These are phyloP conservation scores for Neofusicoccum sp. DNA, from an alignment of 2,329 filamentous ascomycete species.

Conservation along the genomic window DNA sequence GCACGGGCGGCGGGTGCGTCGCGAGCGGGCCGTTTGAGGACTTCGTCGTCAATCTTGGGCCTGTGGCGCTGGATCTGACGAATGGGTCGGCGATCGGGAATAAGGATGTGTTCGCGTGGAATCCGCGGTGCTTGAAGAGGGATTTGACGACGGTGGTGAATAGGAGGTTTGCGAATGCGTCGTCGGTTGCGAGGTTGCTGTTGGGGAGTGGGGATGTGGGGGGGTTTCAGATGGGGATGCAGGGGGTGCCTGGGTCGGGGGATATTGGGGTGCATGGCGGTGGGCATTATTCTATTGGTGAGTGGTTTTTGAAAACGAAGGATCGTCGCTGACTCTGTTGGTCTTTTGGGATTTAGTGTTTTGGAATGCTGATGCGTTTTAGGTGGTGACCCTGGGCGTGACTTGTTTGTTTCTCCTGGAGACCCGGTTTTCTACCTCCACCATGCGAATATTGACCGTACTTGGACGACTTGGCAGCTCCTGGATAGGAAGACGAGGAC, in stretches of 20 bases:
- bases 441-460: conserved; percentile 52
- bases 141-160: conserved; percentile 36
- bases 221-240: conserved; percentile 42
- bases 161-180: conserved; percentile 28
- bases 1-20: conserved; percentile 59
- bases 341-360: neutral
- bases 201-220: conserved; percentile 31
- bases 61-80: conserved; percentile 36
- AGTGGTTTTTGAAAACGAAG: neutral
- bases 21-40: conserved; percentile 55
- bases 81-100: conserved; percentile 27
- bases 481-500: conserved; percentile 41
- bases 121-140: conserved; percentile 44
- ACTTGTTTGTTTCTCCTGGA: conserved; percentile 49
- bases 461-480: conserved; percentile 56
- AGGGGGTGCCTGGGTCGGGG: conserved; percentile 37
- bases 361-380: neutral
- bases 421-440: conserved; percentile 46
- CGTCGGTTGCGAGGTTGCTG: conserved; percentile 29
- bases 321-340: neutral
- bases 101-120: conserved; percentile 32
- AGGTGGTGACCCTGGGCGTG: conserved; percentile 48
- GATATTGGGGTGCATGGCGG: conserved; percentile 49
- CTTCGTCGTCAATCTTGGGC: conserved; percentile 49
- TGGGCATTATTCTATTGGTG: conserved; percentile 49